Evolutionary conservation across 2,329 filamentous ascomycete species (phyloP).

Genomic region (Pseudocercospora musae): DNA sequence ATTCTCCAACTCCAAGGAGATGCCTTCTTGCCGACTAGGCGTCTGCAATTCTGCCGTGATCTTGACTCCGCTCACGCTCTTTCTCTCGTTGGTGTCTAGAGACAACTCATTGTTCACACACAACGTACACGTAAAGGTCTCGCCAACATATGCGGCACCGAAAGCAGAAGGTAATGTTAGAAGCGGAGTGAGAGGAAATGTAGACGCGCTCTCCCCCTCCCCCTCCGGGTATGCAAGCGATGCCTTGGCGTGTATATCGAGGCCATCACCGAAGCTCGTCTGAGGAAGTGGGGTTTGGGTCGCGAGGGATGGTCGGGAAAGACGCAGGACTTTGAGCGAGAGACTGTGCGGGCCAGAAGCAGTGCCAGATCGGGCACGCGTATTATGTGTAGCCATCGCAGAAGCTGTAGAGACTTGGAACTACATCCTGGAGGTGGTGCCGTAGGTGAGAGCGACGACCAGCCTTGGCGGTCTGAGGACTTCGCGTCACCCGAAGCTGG

Average conservation of each 20-base stretch:
- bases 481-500: neutral
- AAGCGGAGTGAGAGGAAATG: constrained; percentile 57
- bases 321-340: constrained; percentile 78
- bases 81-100: constrained; percentile 38
- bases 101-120: constrained; percentile 86
- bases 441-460: neutral
- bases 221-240: constrained; percentile 69
- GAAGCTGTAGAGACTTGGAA: neutral
- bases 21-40: constrained; percentile 62
- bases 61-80: constrained; percentile 67
- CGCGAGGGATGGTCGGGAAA: constrained; percentile 77
- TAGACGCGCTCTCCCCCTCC: constrained; percentile 42
- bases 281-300: constrained; percentile 64
- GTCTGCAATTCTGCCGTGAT: constrained; percentile 96
- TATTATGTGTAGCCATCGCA: constrained; percentile 25
- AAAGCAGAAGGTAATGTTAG: constrained; percentile 88
- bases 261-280: constrained; percentile 44
- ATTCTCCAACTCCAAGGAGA: constrained; percentile 56
- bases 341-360: constrained; percentile 64
- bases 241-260: constrained; percentile 56
- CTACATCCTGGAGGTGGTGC: neutral
- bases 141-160: constrained; percentile 90
- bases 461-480: neutral
- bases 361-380: constrained; percentile 38
- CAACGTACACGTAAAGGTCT: constrained; percentile 89